Evolutionary conservation across 768 basidiomycete genomes (phyloP).

Genomic region (Rhodotorula sphaerocarpa): DNA sequence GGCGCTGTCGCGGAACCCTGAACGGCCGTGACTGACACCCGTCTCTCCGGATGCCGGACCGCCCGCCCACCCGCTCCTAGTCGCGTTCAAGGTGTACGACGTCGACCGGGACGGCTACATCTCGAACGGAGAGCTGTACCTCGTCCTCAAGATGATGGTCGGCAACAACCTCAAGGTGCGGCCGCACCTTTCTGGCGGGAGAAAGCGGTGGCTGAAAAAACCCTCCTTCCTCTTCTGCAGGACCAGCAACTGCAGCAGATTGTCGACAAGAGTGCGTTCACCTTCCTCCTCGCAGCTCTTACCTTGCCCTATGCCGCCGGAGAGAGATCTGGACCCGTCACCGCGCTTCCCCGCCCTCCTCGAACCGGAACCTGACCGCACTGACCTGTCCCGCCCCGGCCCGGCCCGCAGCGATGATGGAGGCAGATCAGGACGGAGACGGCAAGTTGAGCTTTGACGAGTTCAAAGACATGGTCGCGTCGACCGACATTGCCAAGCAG

Average conservation of each 20-base stretch:
- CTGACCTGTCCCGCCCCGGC: too few relatives aligned
- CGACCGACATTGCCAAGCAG: slow-evolving; percentile 98
- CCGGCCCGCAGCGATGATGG: slow-evolving; percentile 65
- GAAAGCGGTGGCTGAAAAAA: not conserved
- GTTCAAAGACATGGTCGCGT: slow-evolving; percentile 91
- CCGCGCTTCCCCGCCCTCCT: too few relatives aligned
- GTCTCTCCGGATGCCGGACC: not conserved
- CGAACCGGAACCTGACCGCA: too few relatives aligned
- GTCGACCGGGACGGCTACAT: slow-evolving; percentile 96
- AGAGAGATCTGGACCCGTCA: not conserved
- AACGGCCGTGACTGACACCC: not conserved
- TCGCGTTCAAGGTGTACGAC: slow-evolving; percentile 99
- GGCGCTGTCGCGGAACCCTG: too few relatives aligned
- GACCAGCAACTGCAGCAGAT: slow-evolving; percentile 99
- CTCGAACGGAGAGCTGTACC: slow-evolving; percentile 94
- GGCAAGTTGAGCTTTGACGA: slow-evolving; percentile 96
- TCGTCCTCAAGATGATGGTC: slow-evolving; percentile 99
- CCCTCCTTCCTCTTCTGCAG: slow-evolving; percentile 45
- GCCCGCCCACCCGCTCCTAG: slow-evolving; percentile 46
- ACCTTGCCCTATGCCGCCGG: too few relatives aligned
- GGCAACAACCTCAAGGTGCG: slow-evolving; percentile 92
- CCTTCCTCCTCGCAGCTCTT: not conserved
- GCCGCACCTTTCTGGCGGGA: not conserved
- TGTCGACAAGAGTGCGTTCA: slow-evolving; percentile 69
- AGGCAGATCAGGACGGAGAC: slow-evolving; percentile 93